Evolutionary conservation across 108 stramenopile species (phyloP), one percentile per base, ranked within the genome.

Genomic region (Chaetoceros tenuissimus): DNA sequence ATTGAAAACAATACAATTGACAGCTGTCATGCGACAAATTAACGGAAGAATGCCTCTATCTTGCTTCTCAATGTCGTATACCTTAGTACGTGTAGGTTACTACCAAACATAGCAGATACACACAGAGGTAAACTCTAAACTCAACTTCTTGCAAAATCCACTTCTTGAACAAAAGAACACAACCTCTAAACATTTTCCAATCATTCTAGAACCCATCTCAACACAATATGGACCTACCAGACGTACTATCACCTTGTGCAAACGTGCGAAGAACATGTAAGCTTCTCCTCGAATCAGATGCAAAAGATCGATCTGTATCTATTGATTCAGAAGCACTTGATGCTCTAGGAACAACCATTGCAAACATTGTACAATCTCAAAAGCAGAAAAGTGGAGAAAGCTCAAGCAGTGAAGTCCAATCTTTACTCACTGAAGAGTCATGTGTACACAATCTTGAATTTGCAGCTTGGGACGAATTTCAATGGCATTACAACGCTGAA

Each of bases 401-500:
- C 3, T 26, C 16, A 18, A 25, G 28, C 16, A 19, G 16, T 8
- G 27, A 3, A 31, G 28, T 13, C 5, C 24, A 18, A 7, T 25
- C 53, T 31, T 17, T 25, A 18, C 7, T n/a, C 19, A 3, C 7
- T 5, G 25, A 26, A 18, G 53, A 54, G 3, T 54, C 53, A 18
- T n/a, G 28, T 48, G 62, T 64, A 21, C 51, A 68, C 55, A 59
- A 67, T 28, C 59, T 69, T 5, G 23, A 57, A 27, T 59, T 71
- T 26, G 44, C 63, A 5, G 71, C 79, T 47, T 94, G 95, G 92
- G 92, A 96, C 63, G 82, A 74, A 55, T 82, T 87, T 52, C 88
- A 79, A 0, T 92, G 89, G 92, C 94, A 96, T 57, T 96, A 92
- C 55, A 69, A 54, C 22, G 84, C 72, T 0, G 30, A 24, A 24